Evolutionary conservation across 2,329 filamentous ascomycete species (phyloP), one percentile per base, ranked within the genome.

Genomic region (Epichloe sp.): DNA sequence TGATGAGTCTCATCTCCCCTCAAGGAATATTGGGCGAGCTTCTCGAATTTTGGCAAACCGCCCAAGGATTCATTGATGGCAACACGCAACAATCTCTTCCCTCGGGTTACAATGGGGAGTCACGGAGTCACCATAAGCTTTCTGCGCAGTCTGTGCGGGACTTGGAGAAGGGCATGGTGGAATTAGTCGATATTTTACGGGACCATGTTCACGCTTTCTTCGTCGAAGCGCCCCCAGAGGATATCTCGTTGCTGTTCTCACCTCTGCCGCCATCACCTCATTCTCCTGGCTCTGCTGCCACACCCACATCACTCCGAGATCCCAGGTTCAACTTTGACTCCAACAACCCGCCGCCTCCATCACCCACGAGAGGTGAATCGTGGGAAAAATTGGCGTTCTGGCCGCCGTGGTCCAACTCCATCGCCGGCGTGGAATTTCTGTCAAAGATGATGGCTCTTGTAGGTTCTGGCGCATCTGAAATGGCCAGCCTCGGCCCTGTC

Each of bases 301-400:
- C 77, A 31, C 77, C 79, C 2, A 75, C 78, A 4, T 77, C 78
- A 17, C 68, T 76, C 1, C 78, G 82, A 50, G 85, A 88, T 58
- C 82, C 85, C 44, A 80, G 86, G 1, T 91, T 95, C 67, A 85
- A 83, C 51, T 80, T 95, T 53, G 88, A 95, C 61, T 75, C 80
- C 0, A 85, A 79, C 61, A 89, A 86, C 55, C 72, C 87, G 2
- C 90, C 88, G 1, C 81, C 83, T 11, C 82, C 84, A 1, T 88
- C 86, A 0, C 87, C 88, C 0, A 86, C 77, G 58, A 79, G 79
- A 44, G 91, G 90, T 5, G 88, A 95, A 59, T 72, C 83, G 0
- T 97, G 89, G 88, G 93, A 97, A 62, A 91, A 91, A 69, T 81
- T 93, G 65, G 91, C 90, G 0, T 98, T 97, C 67, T 97, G 91